Conservation (phyloP, 805 yeast genomes). For the Dipodascus albidus region DNA sequence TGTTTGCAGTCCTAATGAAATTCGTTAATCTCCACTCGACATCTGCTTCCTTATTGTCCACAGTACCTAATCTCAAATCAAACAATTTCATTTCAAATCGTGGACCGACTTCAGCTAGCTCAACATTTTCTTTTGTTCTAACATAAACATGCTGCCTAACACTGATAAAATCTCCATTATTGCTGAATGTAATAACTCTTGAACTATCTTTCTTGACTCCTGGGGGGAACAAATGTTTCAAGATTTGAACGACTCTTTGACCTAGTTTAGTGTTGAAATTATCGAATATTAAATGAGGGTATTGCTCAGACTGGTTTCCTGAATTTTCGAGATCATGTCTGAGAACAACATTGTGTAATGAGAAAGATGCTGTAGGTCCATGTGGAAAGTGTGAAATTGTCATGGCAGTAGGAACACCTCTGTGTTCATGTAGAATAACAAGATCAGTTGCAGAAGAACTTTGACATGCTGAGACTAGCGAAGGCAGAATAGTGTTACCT, state of each 20-base stretch:
- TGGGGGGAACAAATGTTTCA: slow-evolving; percentile 89
- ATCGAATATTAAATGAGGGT: slow-evolving; percentile 90
- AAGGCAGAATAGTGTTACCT: slow-evolving; percentile 83
- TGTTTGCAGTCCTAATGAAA: slow-evolving; percentile 87
- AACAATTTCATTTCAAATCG: slow-evolving; percentile 92
- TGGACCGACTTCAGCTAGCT: slow-evolving; percentile 96
- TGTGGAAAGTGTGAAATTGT: slow-evolving; percentile 94
- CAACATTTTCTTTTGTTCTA: slow-evolving; percentile 76
- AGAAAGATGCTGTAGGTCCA: slow-evolving; percentile 93
- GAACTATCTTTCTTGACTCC: slow-evolving; percentile 89
- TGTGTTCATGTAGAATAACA: slow-evolving; percentile 82
- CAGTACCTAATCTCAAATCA: slow-evolving; percentile 78
- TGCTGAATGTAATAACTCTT: slow-evolving; percentile 86
- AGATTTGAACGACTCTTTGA: slow-evolving; percentile 61
- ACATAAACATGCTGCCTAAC: slow-evolving; percentile 95
- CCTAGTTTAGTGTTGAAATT: slow-evolving; percentile 78
- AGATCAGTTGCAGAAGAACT: slow-evolving; percentile 75
- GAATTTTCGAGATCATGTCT: slow-evolving; percentile 83
- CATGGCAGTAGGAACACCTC: slow-evolving; percentile 95
- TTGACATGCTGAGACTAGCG: slow-evolving; percentile 73
- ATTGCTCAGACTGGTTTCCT: slow-evolving; percentile 83
- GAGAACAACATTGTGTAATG: slow-evolving; percentile 85
- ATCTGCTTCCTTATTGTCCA: slow-evolving; percentile 94
- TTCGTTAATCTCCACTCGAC: slow-evolving; percentile 95
- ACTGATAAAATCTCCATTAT: slow-evolving; percentile 81